Evolutionary conservation across 2,329 filamentous ascomycete genomes (phyloP).

Genomic region (Dissoconium aciculare): DNA sequence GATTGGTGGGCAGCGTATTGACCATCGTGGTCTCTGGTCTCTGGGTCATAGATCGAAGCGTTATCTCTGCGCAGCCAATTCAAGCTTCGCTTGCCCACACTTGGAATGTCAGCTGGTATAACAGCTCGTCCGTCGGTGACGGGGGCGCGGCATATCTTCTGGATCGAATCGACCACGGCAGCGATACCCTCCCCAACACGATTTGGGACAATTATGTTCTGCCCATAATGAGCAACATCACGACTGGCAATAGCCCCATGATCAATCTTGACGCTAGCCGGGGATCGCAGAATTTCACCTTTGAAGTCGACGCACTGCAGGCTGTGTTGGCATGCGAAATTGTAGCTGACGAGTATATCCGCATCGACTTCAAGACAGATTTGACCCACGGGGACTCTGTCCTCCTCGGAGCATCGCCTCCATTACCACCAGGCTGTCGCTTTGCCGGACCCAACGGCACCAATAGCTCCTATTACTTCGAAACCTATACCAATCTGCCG

Average conservation of each 20-base stretch:
- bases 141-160: slow-evolving; percentile 2
- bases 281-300: slow-evolving; percentile 2
- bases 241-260: too few relatives aligned
- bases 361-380: too few relatives aligned
- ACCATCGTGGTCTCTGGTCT: slow-evolving; percentile 5
- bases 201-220: slow-evolving; percentile 2
- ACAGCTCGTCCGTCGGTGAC: slow-evolving; percentile 3
- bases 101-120: slow-evolving; percentile 3
- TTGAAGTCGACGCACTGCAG: slow-evolving; percentile 1
- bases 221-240: slow-evolving; percentile 1
- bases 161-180: slow-evolving; percentile 4
- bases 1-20: slow-evolving; percentile 4
- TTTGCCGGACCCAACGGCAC: not conserved
- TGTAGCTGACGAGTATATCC: slow-evolving; percentile 1
- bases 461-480: not conserved
- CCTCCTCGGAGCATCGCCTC: too few relatives aligned
- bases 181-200: slow-evolving; percentile 1
- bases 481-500: not conserved
- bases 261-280: slow-evolving; percentile 1
- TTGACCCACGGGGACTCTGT: too few relatives aligned
- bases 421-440: not conserved
- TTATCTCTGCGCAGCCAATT: not conserved
- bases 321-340: slow-evolving; percentile 1
- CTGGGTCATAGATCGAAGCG: slow-evolving; percentile 4
- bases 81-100: slow-evolving; percentile 2